Evolutionary conservation across 2,329 filamentous ascomycete species (phyloP), one percentile per base, ranked within the genome.

Genomic region (Orbilia quercus): DNA sequence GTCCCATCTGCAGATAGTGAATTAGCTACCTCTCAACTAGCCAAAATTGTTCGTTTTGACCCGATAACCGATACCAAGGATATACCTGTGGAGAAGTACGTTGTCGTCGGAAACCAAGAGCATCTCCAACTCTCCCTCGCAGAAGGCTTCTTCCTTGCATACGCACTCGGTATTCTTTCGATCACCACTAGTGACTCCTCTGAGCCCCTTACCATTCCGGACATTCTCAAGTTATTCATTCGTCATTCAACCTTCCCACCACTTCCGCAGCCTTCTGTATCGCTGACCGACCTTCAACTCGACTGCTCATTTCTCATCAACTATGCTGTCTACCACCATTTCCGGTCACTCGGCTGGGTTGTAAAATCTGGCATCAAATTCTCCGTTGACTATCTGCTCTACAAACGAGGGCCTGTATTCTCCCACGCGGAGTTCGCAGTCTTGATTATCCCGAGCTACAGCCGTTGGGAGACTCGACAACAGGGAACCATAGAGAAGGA

Each of bases 261-360:
- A 7, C 82, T 83, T 9, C 78, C 79, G 6, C 79, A 81, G 9
- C 45, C 63, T 18, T 64, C 66, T 1, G 31, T 53, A 31, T 67
- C 60, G 1, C 40, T 66, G 12, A 18, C 50, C 7, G 48, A 48
- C 23, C 83, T 92, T 1, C 83, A 85, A 14, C 88, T 92, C 0
- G 92, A 96, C 79, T 91, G 96, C 78, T 85, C 87, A 0, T 99
- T 99, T 80, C 82, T 98, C 18, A 80, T 96, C 0, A 89, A 91
- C 67, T 99, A 98, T 78, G 88, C 88, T 11, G 91, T 91, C 16
- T 99, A 96, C 80, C 95, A 99, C 79, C 94, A 99, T 80, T 99
- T 96, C 82, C 90, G 95, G 38, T 96, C 92, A 0, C 84, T 98
- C 0, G 95, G 95, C 22, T 99, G 95, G 94, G 91, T 97, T 0